phyloP scores from a whole-genome alignment of 2,329 filamentous ascomycete species.

The Paecilomyces dactylethromorphus region DNA sequence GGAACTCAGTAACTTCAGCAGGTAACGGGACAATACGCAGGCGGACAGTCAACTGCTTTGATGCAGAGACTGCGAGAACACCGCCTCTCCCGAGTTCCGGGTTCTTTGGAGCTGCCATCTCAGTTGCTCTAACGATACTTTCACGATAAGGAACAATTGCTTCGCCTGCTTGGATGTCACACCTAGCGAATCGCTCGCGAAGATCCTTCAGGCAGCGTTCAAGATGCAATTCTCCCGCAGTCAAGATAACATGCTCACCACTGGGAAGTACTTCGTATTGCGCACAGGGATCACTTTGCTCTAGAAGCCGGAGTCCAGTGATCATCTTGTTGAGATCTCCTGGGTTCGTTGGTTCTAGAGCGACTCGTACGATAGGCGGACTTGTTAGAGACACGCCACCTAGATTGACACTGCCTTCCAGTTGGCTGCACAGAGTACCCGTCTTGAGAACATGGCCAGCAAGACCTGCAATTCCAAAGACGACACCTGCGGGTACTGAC shows the following conservation, averaged over 20 bases:
- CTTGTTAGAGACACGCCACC: conserved; percentile 75
- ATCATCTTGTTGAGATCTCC: conserved; percentile 94
- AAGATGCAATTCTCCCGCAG: conserved; percentile 88
- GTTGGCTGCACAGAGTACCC: conserved; percentile 81
- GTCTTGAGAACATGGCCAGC: conserved; percentile 94
- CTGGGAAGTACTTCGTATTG: conserved; percentile 90
- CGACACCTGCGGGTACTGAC: conserved; percentile 83
- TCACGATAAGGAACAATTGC: conserved; percentile 95
- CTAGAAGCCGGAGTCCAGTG: conserved; percentile 72
- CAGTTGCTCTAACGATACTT: conserved; percentile 76
- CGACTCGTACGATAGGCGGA: conserved; percentile 90
- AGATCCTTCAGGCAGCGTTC: conserved; percentile 92
- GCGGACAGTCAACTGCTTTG: conserved; percentile 75
- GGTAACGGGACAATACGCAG: conserved; percentile 76
- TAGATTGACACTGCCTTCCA: conserved; percentile 82
- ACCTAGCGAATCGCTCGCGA: conserved; percentile 83
- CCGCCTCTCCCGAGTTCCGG: conserved; percentile 80
- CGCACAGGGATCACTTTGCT: conserved; percentile 92
- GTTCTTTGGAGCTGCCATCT: conserved; percentile 86
- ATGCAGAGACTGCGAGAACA: conserved; percentile 68
- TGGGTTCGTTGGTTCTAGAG: conserved; percentile 87
- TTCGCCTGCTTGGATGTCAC: conserved; percentile 88
- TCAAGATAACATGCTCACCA: conserved; percentile 90
- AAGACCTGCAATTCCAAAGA: conserved; percentile 90
- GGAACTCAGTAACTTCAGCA: conserved; percentile 70